A percentile compares a stretch with the other conserved stretches of the same genome.
Conservation (phyloP, 441 rosid genomes). For the Breynia disticha region DNA sequence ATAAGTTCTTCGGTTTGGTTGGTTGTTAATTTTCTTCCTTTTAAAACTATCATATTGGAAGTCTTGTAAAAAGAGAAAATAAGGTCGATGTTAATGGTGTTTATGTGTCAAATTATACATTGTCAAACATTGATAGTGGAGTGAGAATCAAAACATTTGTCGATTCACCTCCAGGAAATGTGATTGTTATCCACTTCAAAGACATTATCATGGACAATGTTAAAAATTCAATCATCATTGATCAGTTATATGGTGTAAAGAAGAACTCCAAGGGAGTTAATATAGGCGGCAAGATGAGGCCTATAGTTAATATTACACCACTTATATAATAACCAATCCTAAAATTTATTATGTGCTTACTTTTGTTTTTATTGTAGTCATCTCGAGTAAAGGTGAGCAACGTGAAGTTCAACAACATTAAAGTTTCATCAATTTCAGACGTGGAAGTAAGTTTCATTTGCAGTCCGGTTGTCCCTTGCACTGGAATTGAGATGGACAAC, state of each 20-base stretch:
- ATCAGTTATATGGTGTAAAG: slow-evolving; percentile 28
- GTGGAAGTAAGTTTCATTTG: not conserved
- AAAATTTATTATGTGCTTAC: slow-evolving; percentile 22
- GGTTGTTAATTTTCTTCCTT: not conserved
- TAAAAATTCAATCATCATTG: slow-evolving; percentile 60
- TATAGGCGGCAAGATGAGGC: not conserved
- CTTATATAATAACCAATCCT: not conserved
- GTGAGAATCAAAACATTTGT: slow-evolving; percentile 75
- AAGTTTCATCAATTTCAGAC: not conserved
- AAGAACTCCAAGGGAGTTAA: not conserved
- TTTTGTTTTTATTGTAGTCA: slow-evolving; percentile 17
- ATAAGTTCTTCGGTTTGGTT: not conserved
- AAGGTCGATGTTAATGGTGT: slow-evolving; percentile 58
- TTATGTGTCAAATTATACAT: slow-evolving; percentile 41
- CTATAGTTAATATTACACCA: not conserved
- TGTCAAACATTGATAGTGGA: slow-evolving; percentile 36
- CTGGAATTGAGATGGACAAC: not conserved
- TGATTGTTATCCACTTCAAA: slow-evolving; percentile 35
- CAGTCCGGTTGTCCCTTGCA: not conserved
- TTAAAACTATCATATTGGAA: slow-evolving; percentile 46
- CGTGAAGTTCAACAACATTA: slow-evolving; percentile 22
- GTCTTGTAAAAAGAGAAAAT: slow-evolving; percentile 58
- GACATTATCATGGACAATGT: slow-evolving; percentile 55
- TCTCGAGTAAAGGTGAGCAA: slow-evolving; percentile 43
- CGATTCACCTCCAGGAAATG: slow-evolving; percentile 43